phyloP scores from a whole-genome alignment of 140 eudicot genomes.

The Erigeron philadelphicus region DNA sequence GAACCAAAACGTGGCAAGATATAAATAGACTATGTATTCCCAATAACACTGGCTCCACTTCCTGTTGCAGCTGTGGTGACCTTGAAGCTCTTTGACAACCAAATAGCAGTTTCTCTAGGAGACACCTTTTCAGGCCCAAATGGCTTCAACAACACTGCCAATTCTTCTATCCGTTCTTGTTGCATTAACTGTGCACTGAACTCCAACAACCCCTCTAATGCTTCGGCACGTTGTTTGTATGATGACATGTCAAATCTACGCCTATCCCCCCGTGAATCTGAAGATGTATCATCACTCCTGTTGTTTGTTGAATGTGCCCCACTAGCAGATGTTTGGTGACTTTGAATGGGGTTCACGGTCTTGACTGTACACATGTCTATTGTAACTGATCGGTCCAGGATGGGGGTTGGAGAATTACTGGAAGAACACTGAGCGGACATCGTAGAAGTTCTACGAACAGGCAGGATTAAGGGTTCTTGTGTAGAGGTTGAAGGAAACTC shows the following conservation, averaged over 20 bases:
- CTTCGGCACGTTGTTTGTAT: constrained; percentile 90
- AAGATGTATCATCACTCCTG: constrained; percentile 49
- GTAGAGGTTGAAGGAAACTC: constrained; percentile 49
- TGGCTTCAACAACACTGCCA: constrained; percentile 75
- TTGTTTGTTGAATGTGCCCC: constrained; percentile 26
- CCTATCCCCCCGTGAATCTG: constrained; percentile 41
- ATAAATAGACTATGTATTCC: constrained; percentile 21
- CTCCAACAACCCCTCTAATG: constrained; percentile 93
- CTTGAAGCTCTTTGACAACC: constrained; percentile 92
- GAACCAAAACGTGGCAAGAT: constrained; percentile 5
- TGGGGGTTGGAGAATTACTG: constrained; percentile 33
- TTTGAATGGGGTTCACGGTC: constrained; percentile 28
- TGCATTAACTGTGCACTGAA: constrained; percentile 84
- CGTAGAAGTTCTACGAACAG: constrained; percentile 39
- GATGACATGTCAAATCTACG: constrained; percentile 71
- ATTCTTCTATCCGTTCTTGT: constrained; percentile 81
- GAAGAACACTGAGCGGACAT: constrained; percentile 64
- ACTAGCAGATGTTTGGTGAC: constrained; percentile 24
- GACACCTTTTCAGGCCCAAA: constrained; percentile 91
- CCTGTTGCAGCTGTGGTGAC: constrained; percentile 32
- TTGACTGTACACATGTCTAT: constrained; percentile 79
- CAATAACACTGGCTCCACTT: constrained; percentile 21
- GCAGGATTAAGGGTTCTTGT: constrained; percentile 38
- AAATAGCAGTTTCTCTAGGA: constrained; percentile 92
- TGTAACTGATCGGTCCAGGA: constrained; percentile 53